Evolutionary conservation across 2,329 filamentous ascomycete genomes (phyloP).

Genomic region (Myriangium duriaei): DNA sequence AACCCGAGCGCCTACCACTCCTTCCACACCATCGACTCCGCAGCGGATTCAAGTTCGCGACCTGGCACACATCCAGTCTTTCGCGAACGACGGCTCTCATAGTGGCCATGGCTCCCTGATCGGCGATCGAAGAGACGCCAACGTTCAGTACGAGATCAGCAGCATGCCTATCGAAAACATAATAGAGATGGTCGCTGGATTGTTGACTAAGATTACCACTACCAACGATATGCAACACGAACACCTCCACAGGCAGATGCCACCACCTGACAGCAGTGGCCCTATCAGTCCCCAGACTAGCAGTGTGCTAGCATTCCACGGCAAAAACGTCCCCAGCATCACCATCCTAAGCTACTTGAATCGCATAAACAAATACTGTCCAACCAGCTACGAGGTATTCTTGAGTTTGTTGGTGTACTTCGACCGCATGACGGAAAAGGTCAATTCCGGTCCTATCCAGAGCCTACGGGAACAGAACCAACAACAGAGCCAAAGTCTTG

Average conservation of each 20-base stretch:
- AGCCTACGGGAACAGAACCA: constrained; percentile 44
- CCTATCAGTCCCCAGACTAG: constrained; percentile 51
- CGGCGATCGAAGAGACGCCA: constrained; percentile 35
- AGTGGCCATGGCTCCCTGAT: constrained; percentile 30
- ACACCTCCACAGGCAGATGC: constrained; percentile 65
- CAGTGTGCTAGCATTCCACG: constrained; percentile 86
- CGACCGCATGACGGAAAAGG: constrained; percentile 94
- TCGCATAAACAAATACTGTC: constrained; percentile 97
- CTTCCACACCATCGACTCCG: constrained; percentile 32
- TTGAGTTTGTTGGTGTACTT: constrained; percentile 92
- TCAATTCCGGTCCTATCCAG: constrained; percentile 69
- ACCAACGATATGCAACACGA: constrained; percentile 94
- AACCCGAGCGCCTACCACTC: constrained; percentile 17
- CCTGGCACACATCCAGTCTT: constrained; percentile 78
- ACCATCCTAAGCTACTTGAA: constrained; percentile 92
- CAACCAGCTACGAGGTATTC: constrained; percentile 96
- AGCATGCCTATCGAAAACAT: constrained; percentile 94
- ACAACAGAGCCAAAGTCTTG: constrained; percentile 14
- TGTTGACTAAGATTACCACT: constrained; percentile 92
- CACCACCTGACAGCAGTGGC: constrained; percentile 45
- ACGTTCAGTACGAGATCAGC: constrained; percentile 79
- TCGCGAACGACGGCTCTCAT: constrained; percentile 50
- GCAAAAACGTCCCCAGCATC: constrained; percentile 94
- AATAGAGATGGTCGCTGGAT: constrained; percentile 96
- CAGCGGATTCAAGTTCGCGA: constrained; percentile 70